Conservation (phyloP, 2,329 filamentous ascomycete species). For the Claviceps arundinis region DNA sequence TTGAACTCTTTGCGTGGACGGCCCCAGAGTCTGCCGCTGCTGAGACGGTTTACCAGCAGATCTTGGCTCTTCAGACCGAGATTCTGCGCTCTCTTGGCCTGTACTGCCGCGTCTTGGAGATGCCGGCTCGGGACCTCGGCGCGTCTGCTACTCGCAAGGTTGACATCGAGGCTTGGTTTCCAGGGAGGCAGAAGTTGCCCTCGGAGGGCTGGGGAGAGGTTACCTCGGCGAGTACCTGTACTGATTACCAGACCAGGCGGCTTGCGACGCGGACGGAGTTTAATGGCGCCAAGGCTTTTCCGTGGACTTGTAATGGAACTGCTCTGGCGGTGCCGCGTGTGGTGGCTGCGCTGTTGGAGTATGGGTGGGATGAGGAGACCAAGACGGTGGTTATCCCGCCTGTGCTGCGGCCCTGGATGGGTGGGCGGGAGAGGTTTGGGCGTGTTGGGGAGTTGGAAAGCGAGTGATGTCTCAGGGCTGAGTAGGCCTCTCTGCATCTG, state of each 20-base stretch:
- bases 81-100: conserved; percentile 67
- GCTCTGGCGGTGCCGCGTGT: conserved; percentile 84
- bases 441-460: conserved; percentile 11
- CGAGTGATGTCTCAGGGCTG: neutral
- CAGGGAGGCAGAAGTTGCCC: conserved; percentile 47
- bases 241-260: conserved; percentile 82
- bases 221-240: conserved; percentile 80
- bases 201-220: conserved; percentile 76
- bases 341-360: conserved; percentile 78
- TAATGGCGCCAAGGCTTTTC: conserved; percentile 49
- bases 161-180: conserved; percentile 92
- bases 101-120: conserved; percentile 79
- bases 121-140: conserved; percentile 80
- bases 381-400: conserved; percentile 62
- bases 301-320: conserved; percentile 88
- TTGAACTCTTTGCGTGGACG: conserved; percentile 95
- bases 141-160: conserved; percentile 77
- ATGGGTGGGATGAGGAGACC: conserved; percentile 66
- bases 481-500: neutral
- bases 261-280: conserved; percentile 60
- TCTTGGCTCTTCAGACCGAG: conserved; percentile 75
- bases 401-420: conserved; percentile 75
- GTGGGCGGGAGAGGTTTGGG: conserved; percentile 53
- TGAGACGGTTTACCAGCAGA: conserved; percentile 61
- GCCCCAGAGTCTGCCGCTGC: conserved; percentile 37